A percentile compares a stretch with the other conserved stretches of the same genome.
Evolutionary conservation across 2,329 filamentous ascomycete species (phyloP).

Genomic region (Diaporthe ampelina): DNA sequence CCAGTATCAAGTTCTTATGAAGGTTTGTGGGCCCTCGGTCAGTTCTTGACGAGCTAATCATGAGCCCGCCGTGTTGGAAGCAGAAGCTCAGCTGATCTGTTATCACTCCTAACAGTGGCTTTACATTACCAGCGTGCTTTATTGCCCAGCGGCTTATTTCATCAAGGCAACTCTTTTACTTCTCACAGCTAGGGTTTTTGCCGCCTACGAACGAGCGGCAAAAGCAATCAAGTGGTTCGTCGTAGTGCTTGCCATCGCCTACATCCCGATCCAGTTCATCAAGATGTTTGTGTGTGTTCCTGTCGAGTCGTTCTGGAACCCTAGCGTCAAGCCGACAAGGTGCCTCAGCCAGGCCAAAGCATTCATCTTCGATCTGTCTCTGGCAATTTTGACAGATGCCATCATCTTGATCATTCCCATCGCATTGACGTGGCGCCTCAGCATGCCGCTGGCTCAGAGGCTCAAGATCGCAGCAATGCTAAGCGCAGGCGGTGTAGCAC

Average conservation of each 20-base stretch:
- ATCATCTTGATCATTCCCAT: constrained; percentile 11
- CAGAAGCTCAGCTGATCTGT: not conserved
- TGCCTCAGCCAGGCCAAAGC: constrained; percentile 19
- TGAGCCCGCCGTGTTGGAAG: not conserved
- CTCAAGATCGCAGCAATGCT: constrained; percentile 20
- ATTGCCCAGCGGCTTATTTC: constrained; percentile 21
- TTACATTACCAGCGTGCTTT: constrained; percentile 10
- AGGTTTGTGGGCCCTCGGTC: not conserved
- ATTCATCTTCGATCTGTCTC: constrained; percentile 16
- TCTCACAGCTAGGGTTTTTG: constrained; percentile 7
- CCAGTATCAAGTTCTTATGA: constrained; percentile 7
- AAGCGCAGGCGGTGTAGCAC: not conserved
- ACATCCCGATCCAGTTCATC: constrained; percentile 10
- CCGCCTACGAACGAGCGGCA: constrained; percentile 1
- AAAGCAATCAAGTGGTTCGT: not conserved
- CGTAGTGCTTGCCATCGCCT: not conserved
- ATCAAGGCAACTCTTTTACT: constrained; percentile 12
- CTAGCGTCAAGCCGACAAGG: constrained; percentile 14
- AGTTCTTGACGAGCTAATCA: not conserved
- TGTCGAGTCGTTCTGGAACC: constrained; percentile 18
- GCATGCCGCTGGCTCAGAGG: not conserved
- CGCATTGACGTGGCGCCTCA: constrained; percentile 10
- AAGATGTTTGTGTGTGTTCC: constrained; percentile 25
- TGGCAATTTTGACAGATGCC: constrained; percentile 9
- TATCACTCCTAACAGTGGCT: not conserved